Percentiles rank a stretch among this genome's conserved stretches.
phyloP scores from a whole-genome alignment of 768 basidiomycete genomes.

The Boletus tylopilopsis region DNA sequence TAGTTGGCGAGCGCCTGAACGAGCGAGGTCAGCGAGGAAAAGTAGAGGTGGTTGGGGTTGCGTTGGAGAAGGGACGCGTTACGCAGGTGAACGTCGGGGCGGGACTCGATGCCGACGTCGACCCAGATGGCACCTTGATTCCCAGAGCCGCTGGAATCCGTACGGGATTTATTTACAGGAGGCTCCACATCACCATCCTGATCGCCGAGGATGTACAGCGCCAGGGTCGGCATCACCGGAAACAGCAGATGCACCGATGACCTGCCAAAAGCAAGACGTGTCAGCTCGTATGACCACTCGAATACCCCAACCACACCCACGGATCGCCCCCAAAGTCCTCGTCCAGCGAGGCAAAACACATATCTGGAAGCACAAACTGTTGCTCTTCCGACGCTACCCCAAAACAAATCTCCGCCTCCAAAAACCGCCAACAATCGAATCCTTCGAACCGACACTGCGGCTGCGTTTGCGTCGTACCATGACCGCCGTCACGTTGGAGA shows the following conservation, averaged over 20 bases:
- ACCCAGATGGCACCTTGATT: conserved; percentile 32
- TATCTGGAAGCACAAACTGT: conserved; percentile 53
- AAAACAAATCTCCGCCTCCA: conserved; percentile 49
- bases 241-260: conserved; percentile 51
- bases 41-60: conserved; percentile 47
- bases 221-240: conserved; percentile 50
- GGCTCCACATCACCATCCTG: conserved; percentile 18
- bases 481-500: conserved; percentile 13
- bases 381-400: conserved; percentile 52
- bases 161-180: conserved; percentile 1
- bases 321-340: conserved; percentile 38
- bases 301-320: conserved; percentile 17
- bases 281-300: not conserved
- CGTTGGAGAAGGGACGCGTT: conserved; percentile 57
- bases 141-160: not conserved
- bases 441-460: conserved; percentile 13
- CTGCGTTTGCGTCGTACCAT: not conserved
- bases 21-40: conserved; percentile 50
- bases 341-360: conserved; percentile 51
- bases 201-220: conserved; percentile 49
- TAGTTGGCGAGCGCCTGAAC: conserved; percentile 52
- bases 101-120: conserved; percentile 48
- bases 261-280: conserved; percentile 21
- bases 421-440: conserved; percentile 46
- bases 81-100: conserved; percentile 55